These are phyloP conservation scores for Penicillium robsamsonii DNA, from an alignment of 495 filamentous ascomycete genomes.

Conservation along the genomic window DNA sequence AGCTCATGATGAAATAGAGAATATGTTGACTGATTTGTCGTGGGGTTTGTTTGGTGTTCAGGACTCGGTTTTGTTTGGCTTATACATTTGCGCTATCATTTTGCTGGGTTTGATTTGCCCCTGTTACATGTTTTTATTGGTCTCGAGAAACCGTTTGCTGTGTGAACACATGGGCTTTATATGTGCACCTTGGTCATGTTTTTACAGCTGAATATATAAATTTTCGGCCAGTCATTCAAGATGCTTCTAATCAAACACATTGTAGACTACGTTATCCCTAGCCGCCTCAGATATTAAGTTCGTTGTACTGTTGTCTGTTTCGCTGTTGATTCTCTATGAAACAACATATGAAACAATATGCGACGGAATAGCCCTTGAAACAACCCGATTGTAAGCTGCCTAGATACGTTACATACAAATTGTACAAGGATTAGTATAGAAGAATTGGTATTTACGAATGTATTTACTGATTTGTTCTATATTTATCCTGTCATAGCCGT, in stretches of 20 bases:
- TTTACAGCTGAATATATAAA: neutral
- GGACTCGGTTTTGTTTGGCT: neutral
- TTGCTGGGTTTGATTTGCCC: neutral
- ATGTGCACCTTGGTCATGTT: conserved; percentile 8
- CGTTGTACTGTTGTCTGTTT: neutral
- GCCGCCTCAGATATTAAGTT: neutral
- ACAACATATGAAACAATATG: neutral
- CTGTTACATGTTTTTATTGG: neutral
- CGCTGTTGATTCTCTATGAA: neutral
- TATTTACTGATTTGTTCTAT: neutral
- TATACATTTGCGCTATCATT: conserved; percentile 2
- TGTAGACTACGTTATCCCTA: neutral
- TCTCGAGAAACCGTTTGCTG: neutral
- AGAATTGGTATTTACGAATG: neutral
- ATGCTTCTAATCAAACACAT: neutral
- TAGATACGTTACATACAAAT: neutral
- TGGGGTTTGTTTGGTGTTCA: conserved; percentile 4
- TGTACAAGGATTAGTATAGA: neutral
- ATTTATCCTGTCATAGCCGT: neutral
- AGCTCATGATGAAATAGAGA: conserved; percentile 32
- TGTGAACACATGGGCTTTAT: conserved; percentile 1
- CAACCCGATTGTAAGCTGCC: neutral
- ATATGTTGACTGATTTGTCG: conserved; percentile 4
- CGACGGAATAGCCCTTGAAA: neutral
- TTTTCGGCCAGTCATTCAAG: neutral